phyloP scores from a whole-genome alignment of 139 green algal species.

The Chlamydomonas schloesseri region DNA sequence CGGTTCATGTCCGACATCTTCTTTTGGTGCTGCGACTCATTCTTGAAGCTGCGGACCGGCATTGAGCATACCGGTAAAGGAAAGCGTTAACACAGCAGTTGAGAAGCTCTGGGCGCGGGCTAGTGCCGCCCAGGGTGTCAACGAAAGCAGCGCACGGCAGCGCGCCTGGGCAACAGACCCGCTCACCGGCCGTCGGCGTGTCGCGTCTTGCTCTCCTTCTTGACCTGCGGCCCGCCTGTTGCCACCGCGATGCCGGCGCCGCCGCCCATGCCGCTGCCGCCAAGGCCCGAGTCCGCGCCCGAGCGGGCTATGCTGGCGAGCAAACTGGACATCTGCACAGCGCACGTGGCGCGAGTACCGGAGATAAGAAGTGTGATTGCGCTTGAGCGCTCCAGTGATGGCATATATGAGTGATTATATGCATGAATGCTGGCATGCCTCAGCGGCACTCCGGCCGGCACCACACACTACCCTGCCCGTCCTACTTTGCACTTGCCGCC shows the following conservation, averaged over 20 bases:
- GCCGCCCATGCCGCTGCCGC: slow-evolving; percentile 1
- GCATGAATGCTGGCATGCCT: too few relatives aligned
- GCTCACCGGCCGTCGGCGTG: slow-evolving; percentile 37
- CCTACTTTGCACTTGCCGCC: too few relatives aligned
- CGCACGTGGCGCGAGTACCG: too few relatives aligned
- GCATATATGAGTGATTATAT: too few relatives aligned
- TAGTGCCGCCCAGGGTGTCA: neutral
- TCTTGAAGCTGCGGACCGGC: slow-evolving; percentile 32
- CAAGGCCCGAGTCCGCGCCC: neutral
- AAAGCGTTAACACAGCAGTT: too few relatives aligned
- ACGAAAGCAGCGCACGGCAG: neutral
- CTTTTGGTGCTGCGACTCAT: slow-evolving; percentile 30
- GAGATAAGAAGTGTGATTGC: too few relatives aligned
- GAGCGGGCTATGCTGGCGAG: neutral
- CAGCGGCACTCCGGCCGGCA: too few relatives aligned
- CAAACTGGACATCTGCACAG: neutral
- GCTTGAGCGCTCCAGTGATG: too few relatives aligned
- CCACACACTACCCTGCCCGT: too few relatives aligned
- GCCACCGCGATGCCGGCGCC: neutral
- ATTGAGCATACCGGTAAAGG: too few relatives aligned
- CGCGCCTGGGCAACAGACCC: too few relatives aligned
- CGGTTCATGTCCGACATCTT: slow-evolving; percentile 53
- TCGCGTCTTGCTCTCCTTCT: slow-evolving; percentile 53
- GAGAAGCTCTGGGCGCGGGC: neutral
- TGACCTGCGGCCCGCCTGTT: neutral